Evolutionary conservation across 2,329 filamentous ascomycete genomes (phyloP).

Genomic region (Myriosclerotinia duriaeana): DNA sequence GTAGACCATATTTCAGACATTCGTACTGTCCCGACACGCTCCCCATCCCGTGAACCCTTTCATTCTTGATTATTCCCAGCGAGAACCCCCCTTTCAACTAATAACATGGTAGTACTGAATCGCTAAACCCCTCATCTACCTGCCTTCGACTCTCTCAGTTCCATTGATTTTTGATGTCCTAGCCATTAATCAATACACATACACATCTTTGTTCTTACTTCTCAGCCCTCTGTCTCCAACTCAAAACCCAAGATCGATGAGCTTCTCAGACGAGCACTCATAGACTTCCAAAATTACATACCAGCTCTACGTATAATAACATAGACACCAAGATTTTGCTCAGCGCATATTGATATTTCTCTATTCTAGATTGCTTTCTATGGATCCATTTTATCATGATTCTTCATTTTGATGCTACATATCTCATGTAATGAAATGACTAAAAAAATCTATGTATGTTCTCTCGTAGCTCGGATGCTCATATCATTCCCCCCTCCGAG

Average conservation of each 20-base stretch:
- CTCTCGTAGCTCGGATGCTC: background rate
- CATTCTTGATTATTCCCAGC: no score
- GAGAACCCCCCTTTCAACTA: no score
- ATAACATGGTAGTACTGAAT: no score
- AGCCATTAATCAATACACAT: no score
- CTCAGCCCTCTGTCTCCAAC: no score
- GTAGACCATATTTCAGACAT: no score
- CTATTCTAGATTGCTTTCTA: background rate
- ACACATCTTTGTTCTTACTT: no score
- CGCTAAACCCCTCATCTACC: no score
- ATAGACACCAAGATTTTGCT: background rate
- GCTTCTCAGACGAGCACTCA: background rate
- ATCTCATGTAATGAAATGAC: background rate
- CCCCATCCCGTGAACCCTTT: no score
- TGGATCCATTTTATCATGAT: background rate
- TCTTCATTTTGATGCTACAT: background rate
- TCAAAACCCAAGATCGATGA: background rate
- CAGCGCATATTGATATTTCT: background rate
- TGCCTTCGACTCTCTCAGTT: no score
- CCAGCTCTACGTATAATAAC: background rate
- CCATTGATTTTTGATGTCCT: no score
- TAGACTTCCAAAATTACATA: background rate
- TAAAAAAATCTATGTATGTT: background rate
- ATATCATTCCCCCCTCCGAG: background rate
- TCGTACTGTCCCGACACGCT: no score